phyloP scores from a whole-genome alignment of 192 early-diverging fungal genomes.

The Podochytrium sp. region DNA sequence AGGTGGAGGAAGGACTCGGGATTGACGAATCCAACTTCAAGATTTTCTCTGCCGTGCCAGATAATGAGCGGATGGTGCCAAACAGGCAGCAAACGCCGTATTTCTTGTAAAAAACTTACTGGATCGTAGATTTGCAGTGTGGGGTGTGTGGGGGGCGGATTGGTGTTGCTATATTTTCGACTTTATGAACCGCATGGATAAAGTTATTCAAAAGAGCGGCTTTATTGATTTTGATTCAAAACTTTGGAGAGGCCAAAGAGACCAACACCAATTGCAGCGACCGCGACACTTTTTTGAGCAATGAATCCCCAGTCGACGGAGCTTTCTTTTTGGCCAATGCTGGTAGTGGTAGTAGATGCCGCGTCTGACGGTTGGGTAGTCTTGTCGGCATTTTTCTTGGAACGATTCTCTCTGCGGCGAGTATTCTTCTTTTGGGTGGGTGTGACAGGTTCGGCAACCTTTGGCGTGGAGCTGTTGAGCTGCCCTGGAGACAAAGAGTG shows the following conservation, averaged over 20 bases:
- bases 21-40: slow-evolving; percentile 88
- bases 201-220: no score
- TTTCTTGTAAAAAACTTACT: slow-evolving; percentile 50
- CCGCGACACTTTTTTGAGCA: slow-evolving; percentile 17
- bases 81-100: slow-evolving; percentile 52
- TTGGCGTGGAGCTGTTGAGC: neutral
- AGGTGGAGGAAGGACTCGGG: slow-evolving; percentile 64
- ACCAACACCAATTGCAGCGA: slow-evolving; percentile 20
- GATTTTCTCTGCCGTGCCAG: slow-evolving; percentile 96
- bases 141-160: no score
- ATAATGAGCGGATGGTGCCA: slow-evolving; percentile 75
- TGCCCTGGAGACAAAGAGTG: neutral
- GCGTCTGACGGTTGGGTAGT: neutral
- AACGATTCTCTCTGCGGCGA: slow-evolving; percentile 13
- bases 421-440: slow-evolving; percentile 9
- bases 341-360: neutral
- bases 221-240: no score
- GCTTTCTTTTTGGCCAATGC: neutral
- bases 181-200: no score
- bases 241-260: slow-evolving; percentile 16
- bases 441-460: neutral
- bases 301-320: slow-evolving; percentile 1
- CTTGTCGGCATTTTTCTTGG: neutral
- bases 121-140: no score
- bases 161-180: no score